These are phyloP conservation scores for Yamadazyma triangularis DNA, from an alignment of 1,139 yeast species.

Conservation along the genomic window DNA sequence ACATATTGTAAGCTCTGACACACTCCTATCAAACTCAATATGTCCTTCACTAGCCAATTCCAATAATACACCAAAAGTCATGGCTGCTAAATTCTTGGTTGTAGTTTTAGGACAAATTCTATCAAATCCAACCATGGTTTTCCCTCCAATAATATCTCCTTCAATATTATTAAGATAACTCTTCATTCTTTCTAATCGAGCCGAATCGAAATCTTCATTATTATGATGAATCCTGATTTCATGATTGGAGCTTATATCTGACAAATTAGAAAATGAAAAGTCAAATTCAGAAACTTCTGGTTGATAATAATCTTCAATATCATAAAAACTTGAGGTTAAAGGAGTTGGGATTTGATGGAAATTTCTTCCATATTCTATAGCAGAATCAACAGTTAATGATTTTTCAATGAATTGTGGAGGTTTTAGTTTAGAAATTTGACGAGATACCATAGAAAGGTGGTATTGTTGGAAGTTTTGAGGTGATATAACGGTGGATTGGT, in stretches of 20 bases:
- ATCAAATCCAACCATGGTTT: conserved; percentile 1
- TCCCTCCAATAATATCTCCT: background rate
- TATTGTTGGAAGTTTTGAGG: background rate
- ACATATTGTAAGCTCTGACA: too few relatives aligned
- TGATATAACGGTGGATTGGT: background rate
- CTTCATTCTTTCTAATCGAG: conserved; percentile 10
- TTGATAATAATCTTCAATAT: background rate
- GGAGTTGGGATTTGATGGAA: background rate
- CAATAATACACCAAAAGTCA: conserved; percentile 35
- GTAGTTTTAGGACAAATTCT: conserved; percentile 10
- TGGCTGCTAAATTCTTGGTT: conserved; percentile 26
- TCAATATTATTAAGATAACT: conserved; percentile 4
- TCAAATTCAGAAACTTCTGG: conserved; percentile 8
- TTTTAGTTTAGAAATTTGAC: background rate
- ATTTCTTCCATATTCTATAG: background rate
- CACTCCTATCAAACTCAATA: too few relatives aligned
- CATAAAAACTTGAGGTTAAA: too few relatives aligned
- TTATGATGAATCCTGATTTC: background rate
- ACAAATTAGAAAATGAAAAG: conserved; percentile 14
- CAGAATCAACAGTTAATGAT: background rate
- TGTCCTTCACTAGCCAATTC: conserved; percentile 28
- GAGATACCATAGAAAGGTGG: background rate
- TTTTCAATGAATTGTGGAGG: background rate
- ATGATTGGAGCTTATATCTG: conserved; percentile 6
- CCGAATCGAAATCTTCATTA: background rate